Base-by-base conservation (phyloP, 1,139 yeast genomes). In the Hansenula sp. region DNA sequence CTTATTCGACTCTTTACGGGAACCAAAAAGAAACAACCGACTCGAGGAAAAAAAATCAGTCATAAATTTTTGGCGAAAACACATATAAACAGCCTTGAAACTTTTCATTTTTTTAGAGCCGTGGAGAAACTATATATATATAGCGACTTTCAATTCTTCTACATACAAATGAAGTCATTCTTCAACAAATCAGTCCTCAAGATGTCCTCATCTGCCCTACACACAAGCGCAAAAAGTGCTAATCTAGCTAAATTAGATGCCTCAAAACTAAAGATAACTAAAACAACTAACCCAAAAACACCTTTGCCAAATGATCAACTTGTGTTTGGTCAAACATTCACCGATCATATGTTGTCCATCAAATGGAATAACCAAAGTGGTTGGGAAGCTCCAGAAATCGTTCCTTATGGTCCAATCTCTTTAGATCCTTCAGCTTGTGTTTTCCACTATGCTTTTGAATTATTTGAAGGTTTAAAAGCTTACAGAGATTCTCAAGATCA, bases 391-490 rank as follows among this genome's bases (percentile, higher is more conserved):
- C 97, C 98, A 33, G 77, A 76, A 57, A 90, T 92, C 61, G 77
- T 77, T 53, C 97, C 97, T 26, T 89, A 87, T 65, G 92, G 82
- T 43, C 77, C 78, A 38, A 67, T 92, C 44, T 55, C 69, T 17
- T 65, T 92, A 43, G 96, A 89, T 56, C 98, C 98, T 29, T 81
- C 97, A 13, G 67, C 94, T 12, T 76, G 82, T 58, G 97, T 90
- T 28, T 79, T 92, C 66, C 98, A 92, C 68, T 92, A 92, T 57
- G 92, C 96, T 2, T 92, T 92, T 60, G 96, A 89, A 64, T 76
- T 92, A 51, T 92, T 92, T 56, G 98, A 92, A 71, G 98, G 98
- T 50, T 74, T 92, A 73, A 92, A 92, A 71, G 97, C 97, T 8
- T 92, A 89, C 74, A 75, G 79, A 54, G 90, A 83, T 50, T 55